Evolutionary conservation across 108 stramenopile genomes (phyloP).

Genomic region (Nitzschia sp.): DNA sequence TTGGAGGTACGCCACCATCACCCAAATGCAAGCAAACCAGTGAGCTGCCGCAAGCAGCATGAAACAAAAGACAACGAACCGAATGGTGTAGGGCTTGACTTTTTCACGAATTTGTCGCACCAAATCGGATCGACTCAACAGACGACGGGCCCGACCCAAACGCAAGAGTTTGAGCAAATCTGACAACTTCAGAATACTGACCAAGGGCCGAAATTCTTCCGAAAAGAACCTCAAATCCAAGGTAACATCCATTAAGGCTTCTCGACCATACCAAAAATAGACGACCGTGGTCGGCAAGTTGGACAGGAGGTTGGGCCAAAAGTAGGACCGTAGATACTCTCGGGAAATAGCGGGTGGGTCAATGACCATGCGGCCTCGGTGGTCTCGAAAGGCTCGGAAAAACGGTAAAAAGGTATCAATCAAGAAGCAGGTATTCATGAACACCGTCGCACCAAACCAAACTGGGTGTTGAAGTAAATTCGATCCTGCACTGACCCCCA

Average conservation of each 20-base stretch:
- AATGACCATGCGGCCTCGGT: not conserved
- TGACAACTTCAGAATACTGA: not conserved
- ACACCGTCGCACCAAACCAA: not conserved
- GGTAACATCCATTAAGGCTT: not conserved
- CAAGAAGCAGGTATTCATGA: not conserved
- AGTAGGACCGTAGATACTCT: not conserved
- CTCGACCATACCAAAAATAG: not conserved
- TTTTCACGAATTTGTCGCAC: not conserved
- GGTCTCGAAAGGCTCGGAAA: not conserved
- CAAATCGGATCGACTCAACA: slow-evolving; percentile 1
- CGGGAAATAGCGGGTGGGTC: not conserved
- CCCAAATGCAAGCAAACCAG: not conserved
- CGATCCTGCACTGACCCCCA: not conserved
- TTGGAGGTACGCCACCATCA: not conserved
- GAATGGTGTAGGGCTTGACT: not conserved
- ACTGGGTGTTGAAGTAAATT: not conserved
- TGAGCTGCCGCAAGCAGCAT: not conserved
- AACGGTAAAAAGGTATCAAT: slow-evolving; percentile 5
- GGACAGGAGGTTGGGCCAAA: not conserved
- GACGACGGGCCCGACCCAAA: not conserved
- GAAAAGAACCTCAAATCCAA: not conserved
- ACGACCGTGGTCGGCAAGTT: not conserved
- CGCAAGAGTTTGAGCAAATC: not conserved
- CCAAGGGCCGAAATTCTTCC: not conserved
- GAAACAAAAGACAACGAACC: not conserved